Conservation (phyloP, 192 early-diverging fungal genomes). For the Backusella australiensis region DNA sequence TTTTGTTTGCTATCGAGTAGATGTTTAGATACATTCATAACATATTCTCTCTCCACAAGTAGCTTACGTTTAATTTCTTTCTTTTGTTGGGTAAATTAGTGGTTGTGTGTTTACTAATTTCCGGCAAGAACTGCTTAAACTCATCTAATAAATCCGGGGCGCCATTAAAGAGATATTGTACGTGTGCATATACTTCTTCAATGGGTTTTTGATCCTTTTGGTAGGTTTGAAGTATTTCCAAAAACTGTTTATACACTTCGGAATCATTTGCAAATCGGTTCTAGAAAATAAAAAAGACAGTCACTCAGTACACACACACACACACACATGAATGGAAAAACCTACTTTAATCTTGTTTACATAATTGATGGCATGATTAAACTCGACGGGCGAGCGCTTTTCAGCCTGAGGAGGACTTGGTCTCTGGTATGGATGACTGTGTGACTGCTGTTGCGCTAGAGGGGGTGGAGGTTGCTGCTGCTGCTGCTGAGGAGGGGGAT, state of each 20-base stretch:
- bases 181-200: conserved; percentile 94
- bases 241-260: conserved; percentile 95
- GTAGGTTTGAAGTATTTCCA: conserved; percentile 97
- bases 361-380: conserved; percentile 98
- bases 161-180: conserved; percentile 81
- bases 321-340: neutral
- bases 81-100: conserved; percentile 20
- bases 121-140: conserved; percentile 98
- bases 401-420: conserved; percentile 35
- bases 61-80: conserved; percentile 5
- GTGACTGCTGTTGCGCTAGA: neutral
- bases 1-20: conserved; percentile 6
- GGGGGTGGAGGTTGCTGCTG: conserved; percentile 26
- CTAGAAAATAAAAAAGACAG: conserved; percentile 34
- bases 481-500: neutral
- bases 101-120: conserved; percentile 64
- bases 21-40: too few species aligned
- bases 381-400: conserved; percentile 84
- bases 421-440: conserved; percentile 8
- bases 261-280: conserved; percentile 91
- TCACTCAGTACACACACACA: neutral
- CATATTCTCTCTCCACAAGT: too few species aligned
- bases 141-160: conserved; percentile 92
- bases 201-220: conserved; percentile 96
- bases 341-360: conserved; percentile 98